These are phyloP conservation scores for Picochlorum sp. DNA, from an alignment of 139 green algal genomes.

Conservation along the genomic window DNA sequence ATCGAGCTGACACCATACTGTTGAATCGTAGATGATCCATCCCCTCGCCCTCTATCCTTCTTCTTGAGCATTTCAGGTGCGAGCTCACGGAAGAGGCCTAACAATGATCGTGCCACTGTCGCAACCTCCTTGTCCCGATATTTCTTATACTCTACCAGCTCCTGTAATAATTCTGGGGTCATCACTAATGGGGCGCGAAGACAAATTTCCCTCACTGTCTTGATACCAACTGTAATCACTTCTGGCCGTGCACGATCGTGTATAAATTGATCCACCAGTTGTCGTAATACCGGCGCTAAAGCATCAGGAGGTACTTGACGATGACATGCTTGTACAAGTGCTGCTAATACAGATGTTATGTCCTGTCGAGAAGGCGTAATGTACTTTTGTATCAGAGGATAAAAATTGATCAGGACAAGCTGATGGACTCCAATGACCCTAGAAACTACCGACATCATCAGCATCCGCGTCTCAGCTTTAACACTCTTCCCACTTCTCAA, in stretches of 20 bases:
- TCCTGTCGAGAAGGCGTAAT: constrained; percentile 68
- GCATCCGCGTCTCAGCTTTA: constrained; percentile 70
- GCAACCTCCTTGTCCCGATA: constrained; percentile 80
- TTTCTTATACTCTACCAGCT: constrained; percentile 82
- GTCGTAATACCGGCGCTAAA: constrained; percentile 76
- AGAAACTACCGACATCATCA: constrained; percentile 59
- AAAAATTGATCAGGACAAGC: constrained; percentile 93
- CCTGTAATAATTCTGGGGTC: constrained; percentile 75
- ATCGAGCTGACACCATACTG: constrained; percentile 50
- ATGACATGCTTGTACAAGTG: constrained; percentile 66
- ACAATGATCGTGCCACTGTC: constrained; percentile 64
- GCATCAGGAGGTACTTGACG: constrained; percentile 86
- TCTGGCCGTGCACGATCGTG: constrained; percentile 73
- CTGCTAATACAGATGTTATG: constrained; percentile 75
- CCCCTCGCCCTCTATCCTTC: constrained; percentile 76
- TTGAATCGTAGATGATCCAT: constrained; percentile 43
- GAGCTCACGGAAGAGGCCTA: constrained; percentile 82
- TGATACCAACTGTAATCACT: constrained; percentile 83
- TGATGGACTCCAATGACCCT: constrained; percentile 83
- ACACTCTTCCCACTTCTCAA: constrained; percentile 52
- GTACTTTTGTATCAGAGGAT: constrained; percentile 86
- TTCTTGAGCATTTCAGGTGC: constrained; percentile 83
- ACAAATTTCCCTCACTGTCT: constrained; percentile 87
- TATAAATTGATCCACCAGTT: constrained; percentile 94
- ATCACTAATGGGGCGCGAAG: constrained; percentile 79